Percentiles rank a stretch among this genome's conserved stretches.
Evolutionary conservation across 768 basidiomycete genomes (phyloP).

Genomic region (Russula sp.): DNA sequence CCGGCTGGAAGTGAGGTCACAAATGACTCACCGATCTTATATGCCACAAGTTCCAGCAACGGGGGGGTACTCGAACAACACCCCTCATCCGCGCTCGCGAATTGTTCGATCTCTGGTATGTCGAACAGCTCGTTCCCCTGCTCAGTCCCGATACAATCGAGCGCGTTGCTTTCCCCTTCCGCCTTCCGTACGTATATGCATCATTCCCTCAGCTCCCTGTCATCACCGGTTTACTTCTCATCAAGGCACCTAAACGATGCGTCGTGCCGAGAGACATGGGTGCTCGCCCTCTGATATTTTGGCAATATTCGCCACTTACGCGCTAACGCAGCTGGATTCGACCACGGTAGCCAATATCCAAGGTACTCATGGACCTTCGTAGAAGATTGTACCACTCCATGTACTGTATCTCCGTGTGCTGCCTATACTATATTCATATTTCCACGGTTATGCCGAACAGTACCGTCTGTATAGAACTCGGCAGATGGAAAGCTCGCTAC

Average conservation of each 20-base stretch:
- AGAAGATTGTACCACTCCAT: slow-evolving; percentile 69
- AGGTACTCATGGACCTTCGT: slow-evolving; percentile 32
- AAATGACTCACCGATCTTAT: not conserved
- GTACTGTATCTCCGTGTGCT: slow-evolving; percentile 55
- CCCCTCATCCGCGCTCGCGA: slow-evolving; percentile 27
- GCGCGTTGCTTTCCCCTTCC: slow-evolving; percentile 53
- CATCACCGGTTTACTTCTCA: slow-evolving; percentile 4
- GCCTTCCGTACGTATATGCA: slow-evolving; percentile 50
- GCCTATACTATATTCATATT: not conserved
- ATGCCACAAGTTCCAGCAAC: not conserved
- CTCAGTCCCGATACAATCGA: slow-evolving; percentile 50
- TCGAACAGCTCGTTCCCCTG: slow-evolving; percentile 71
- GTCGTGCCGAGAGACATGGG: slow-evolving; percentile 70
- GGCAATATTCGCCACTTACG: slow-evolving; percentile 60
- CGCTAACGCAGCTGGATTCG: slow-evolving; percentile 31
- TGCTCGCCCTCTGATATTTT: slow-evolving; percentile 81
- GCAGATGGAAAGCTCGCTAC: slow-evolving; percentile 52
- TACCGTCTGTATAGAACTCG: slow-evolving; percentile 47
- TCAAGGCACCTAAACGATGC: slow-evolving; percentile 55
- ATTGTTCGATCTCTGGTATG: slow-evolving; percentile 60
- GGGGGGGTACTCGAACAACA: not conserved
- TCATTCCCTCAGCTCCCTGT: slow-evolving; percentile 13
- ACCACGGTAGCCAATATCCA: slow-evolving; percentile 7
- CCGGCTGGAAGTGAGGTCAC: not conserved
- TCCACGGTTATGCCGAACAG: not conserved